Conservation (phyloP, 1,284 basidiomycete genomes). For the Takashimella tepidaria region DNA sequence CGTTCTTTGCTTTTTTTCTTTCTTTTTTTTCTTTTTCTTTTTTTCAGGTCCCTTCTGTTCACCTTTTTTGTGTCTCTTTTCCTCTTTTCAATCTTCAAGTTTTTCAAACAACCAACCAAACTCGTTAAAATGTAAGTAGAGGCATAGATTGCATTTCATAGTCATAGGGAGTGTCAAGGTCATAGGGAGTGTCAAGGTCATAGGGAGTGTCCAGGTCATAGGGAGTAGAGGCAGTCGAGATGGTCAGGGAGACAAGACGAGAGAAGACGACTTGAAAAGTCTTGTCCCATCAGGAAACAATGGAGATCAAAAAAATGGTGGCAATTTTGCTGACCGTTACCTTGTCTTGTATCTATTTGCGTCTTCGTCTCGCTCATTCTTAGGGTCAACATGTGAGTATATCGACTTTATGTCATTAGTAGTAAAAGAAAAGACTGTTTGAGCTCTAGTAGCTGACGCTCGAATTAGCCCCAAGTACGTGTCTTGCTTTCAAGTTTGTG, state of each 20-base stretch:
- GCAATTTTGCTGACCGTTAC: conserved; percentile 16
- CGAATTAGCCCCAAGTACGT: conserved; percentile 41
- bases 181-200: background rate
- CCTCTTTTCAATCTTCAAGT: background rate
- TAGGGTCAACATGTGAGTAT: conserved; percentile 45
- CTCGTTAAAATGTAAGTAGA: conserved; percentile 29
- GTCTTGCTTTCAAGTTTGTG: conserved; percentile 3
- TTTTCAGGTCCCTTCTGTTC: conserved; percentile 2
- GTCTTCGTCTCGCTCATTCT: conserved; percentile 10
- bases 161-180: background rate
- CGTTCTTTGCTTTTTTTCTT: background rate
- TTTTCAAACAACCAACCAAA: background rate
- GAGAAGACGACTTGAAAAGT: too few relatives aligned
- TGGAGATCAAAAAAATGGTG: background rate
- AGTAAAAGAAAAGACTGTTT: conserved; percentile 11
- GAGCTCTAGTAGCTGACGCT: too few relatives aligned
- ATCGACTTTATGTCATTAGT: too few relatives aligned
- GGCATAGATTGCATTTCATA: conserved; percentile 3
- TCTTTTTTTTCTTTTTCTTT: background rate
- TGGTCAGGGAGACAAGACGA: too few relatives aligned
- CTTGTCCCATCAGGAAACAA: too few relatives aligned
- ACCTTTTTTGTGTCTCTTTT: too few relatives aligned
- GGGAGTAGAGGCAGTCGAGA: background rate
- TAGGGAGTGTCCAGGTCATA: background rate
- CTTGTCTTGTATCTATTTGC: background rate